phyloP scores from a whole-genome alignment of 768 basidiomycete species.

The Boletus coccyginus region DNA sequence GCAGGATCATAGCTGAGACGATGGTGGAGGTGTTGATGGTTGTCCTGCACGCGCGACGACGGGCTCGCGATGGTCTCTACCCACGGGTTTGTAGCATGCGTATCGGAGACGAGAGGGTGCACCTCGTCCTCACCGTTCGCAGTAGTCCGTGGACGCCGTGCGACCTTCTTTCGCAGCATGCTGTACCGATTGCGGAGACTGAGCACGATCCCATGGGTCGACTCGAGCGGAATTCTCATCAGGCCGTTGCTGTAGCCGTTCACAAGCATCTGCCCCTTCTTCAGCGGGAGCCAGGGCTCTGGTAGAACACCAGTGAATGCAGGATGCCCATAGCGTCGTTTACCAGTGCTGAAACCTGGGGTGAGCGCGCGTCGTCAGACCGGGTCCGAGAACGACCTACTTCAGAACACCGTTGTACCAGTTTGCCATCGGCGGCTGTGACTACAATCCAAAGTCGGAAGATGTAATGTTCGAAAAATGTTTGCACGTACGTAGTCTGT shows the following conservation, averaged over 20 bases:
- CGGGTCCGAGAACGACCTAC: constrained; percentile 37
- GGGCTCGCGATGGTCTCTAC: constrained; percentile 37
- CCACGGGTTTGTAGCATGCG: constrained; percentile 55
- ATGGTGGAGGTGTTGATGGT: constrained; percentile 41
- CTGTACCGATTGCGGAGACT: constrained; percentile 75
- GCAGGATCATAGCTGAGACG: constrained; percentile 81
- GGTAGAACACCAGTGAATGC: constrained; percentile 92
- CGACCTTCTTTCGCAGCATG: constrained; percentile 39
- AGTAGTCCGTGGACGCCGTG: constrained; percentile 7
- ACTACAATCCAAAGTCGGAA: constrained; percentile 42
- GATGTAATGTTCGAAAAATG: not conserved
- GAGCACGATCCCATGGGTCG: constrained; percentile 71
- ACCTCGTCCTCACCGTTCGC: constrained; percentile 14
- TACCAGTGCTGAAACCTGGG: constrained; percentile 67
- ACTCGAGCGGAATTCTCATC: constrained; percentile 38
- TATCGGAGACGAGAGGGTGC: constrained; percentile 26
- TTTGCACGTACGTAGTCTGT: constrained; percentile 73
- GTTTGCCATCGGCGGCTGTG: constrained; percentile 95
- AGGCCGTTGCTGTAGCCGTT: constrained; percentile 44
- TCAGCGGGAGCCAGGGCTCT: constrained; percentile 90
- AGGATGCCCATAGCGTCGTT: constrained; percentile 91
- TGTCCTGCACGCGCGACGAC: constrained; percentile 22
- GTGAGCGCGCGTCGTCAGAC: not conserved
- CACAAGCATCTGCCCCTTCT: constrained; percentile 74
- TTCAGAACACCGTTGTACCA: constrained; percentile 94